Percentiles rank a stretch among this genome's conserved stretches.
Conservation (phyloP, 768 basidiomycete species). For the Hericium rajendrae region DNA sequence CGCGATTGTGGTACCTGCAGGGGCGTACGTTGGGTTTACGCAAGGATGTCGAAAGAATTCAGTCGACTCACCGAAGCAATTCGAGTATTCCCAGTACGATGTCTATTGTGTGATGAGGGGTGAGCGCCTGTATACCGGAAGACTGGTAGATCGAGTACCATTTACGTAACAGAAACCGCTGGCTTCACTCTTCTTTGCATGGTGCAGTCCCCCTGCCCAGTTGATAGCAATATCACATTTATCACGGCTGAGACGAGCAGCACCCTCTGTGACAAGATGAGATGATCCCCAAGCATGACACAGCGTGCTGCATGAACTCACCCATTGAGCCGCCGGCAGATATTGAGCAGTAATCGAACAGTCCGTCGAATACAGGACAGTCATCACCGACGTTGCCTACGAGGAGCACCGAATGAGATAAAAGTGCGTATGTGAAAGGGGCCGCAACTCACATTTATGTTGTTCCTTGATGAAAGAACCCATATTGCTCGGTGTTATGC, state of each 20-base stretch:
- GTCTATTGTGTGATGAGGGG: constrained; percentile 36
- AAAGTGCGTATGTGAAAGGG: neutral
- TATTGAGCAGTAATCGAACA: constrained; percentile 98
- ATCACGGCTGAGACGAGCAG: constrained; percentile 87
- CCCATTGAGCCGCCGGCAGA: constrained; percentile 99
- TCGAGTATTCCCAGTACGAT: constrained; percentile 97
- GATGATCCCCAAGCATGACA: neutral
- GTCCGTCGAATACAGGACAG: constrained; percentile 95
- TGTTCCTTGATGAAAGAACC: constrained; percentile 89
- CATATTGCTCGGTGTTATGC: constrained; percentile 94
- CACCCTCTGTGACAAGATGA: constrained; percentile 68
- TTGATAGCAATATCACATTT: constrained; percentile 99
- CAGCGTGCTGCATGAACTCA: constrained; percentile 27
- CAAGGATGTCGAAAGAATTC: too few relatives aligned
- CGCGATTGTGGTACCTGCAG: constrained; percentile 82
- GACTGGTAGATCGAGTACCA: constrained; percentile 34
- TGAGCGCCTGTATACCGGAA: too few relatives aligned
- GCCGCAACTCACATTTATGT: constrained; percentile 67
- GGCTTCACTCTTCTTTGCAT: constrained; percentile 98
- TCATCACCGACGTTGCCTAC: constrained; percentile 97
- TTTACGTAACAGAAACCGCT: constrained; percentile 99
- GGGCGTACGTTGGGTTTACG: neutral
- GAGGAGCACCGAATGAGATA: neutral
- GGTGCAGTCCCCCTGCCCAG: constrained; percentile 98
- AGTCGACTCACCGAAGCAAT: constrained; percentile 56